A percentile compares a stretch with the other conserved stretches of the same genome.
Evolutionary conservation across 1,139 yeast species (phyloP).

Genomic region (Yamadazyma sp.): DNA sequence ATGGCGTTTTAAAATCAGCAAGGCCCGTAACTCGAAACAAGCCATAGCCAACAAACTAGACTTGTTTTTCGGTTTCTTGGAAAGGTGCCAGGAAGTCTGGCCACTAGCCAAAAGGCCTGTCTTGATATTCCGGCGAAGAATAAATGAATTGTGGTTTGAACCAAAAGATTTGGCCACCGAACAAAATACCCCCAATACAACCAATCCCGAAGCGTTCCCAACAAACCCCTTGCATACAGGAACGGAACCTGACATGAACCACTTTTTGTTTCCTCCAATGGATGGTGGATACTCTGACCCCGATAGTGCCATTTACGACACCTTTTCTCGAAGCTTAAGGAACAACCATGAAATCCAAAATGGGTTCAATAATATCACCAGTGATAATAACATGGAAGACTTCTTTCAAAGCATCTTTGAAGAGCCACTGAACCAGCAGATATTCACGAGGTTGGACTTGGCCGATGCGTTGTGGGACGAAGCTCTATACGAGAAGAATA

Average conservation of each 20-base stretch:
- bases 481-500: constrained; percentile 3
- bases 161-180: neutral
- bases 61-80: constrained; percentile 10
- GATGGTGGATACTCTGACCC: no score
- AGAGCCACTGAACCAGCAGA: constrained; percentile 8
- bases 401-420: constrained; percentile 7
- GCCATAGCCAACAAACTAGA: constrained; percentile 4
- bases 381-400: constrained; percentile 4
- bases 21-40: constrained; percentile 2
- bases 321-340: constrained; percentile 1
- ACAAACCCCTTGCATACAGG: no score
- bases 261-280: no score
- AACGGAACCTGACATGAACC: no score
- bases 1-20: constrained; percentile 11
- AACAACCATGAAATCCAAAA: neutral
- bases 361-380: neutral
- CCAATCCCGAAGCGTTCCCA: no score
- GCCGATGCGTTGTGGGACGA: constrained; percentile 11
- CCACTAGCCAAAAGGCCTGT: constrained; percentile 11
- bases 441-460: constrained; percentile 8
- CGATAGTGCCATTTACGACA: neutral
- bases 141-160: constrained; percentile 5
- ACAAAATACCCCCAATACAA: no score
- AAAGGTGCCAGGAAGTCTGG: constrained; percentile 11
- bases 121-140: constrained; percentile 7